phyloP scores from a whole-genome alignment of 2,329 filamentous ascomycete species.

The Diaporthe citriasiana region DNA sequence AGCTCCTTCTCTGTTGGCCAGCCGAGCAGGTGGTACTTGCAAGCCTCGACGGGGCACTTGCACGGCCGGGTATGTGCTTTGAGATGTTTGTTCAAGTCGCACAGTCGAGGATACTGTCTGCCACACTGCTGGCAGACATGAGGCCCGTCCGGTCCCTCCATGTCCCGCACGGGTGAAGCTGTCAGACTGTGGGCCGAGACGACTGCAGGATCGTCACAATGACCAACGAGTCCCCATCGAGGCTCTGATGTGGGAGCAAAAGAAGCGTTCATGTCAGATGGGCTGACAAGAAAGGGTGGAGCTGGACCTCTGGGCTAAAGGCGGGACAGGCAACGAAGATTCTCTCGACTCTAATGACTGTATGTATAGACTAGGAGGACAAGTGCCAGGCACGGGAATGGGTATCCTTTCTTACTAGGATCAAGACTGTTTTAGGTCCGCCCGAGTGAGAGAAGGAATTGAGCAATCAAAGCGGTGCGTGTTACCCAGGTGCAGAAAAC shows the following conservation, averaged over 20 bases:
- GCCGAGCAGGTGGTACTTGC: conserved; percentile 78
- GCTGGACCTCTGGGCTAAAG: conserved; percentile 21
- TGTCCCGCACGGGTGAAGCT: conserved; percentile 29
- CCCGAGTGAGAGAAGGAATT: conserved; percentile 13
- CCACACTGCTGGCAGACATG: conserved; percentile 48
- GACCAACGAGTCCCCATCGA: conserved; percentile 35
- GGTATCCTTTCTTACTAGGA: conserved; percentile 13
- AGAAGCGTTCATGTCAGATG: conserved; percentile 39
- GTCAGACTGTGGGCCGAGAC: conserved; percentile 16
- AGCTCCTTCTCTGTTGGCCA: conserved; percentile 87
- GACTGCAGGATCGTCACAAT: conserved; percentile 23
- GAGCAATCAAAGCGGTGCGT: background rate
- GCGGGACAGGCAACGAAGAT: conserved; percentile 30
- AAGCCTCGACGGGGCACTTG: conserved; percentile 76
- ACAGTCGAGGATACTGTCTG: conserved; percentile 49
- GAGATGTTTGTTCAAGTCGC: conserved; percentile 53
- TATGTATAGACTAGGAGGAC: background rate
- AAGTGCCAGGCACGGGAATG: background rate
- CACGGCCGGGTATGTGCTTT: conserved; percentile 54
- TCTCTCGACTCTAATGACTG: background rate
- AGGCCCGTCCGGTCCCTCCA: conserved; percentile 25
- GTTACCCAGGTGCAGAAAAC: background rate
- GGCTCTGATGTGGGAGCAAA: conserved; percentile 31
- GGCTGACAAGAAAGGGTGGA: conserved; percentile 10
- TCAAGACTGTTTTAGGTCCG: background rate